Percentiles rank a stretch among this genome's conserved stretches.
phyloP scores from a whole-genome alignment of 2,329 filamentous ascomycete species.

The Pseudonectria foliicola region DNA sequence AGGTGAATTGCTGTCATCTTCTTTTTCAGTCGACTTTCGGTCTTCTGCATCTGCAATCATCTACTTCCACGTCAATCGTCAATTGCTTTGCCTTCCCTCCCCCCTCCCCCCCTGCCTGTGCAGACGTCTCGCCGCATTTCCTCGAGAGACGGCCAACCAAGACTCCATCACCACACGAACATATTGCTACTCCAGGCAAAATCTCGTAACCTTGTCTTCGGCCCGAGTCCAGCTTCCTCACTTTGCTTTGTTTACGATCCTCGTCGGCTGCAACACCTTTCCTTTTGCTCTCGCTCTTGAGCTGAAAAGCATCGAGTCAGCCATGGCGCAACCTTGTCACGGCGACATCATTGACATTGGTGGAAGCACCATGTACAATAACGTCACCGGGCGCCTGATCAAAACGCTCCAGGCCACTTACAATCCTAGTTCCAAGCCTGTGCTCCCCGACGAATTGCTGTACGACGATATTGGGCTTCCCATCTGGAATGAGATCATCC shows the following conservation, averaged over 20 bases:
- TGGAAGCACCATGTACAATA: constrained; percentile 26
- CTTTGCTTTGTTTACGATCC: no score
- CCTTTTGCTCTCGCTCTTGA: not conserved
- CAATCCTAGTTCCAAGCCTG: constrained; percentile 18
- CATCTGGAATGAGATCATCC: constrained; percentile 37
- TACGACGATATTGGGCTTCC: constrained; percentile 31
- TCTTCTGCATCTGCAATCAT: no score
- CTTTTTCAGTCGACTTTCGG: not conserved
- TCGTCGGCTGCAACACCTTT: no score
- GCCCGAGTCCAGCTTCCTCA: no score
- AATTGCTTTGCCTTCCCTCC: no score
- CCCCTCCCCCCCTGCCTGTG: no score
- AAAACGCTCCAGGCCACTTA: constrained; percentile 18
- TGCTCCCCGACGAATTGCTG: constrained; percentile 33
- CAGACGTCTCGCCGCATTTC: no score
- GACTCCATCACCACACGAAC: no score
- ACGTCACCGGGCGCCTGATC: constrained; percentile 22
- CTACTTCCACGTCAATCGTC: no score
- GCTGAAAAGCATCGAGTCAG: constrained; percentile 8
- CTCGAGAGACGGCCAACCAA: no score
- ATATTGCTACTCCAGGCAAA: no score
- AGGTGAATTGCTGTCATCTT: constrained; percentile 8
- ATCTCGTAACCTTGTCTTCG: no score
- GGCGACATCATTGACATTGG: constrained; percentile 33
- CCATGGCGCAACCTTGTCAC: constrained; percentile 16